Percentiles rank a stretch among this genome's conserved stretches.
Evolutionary conservation across 2,329 filamentous ascomycete genomes (phyloP).

Genomic region (Microdochium paspali): DNA sequence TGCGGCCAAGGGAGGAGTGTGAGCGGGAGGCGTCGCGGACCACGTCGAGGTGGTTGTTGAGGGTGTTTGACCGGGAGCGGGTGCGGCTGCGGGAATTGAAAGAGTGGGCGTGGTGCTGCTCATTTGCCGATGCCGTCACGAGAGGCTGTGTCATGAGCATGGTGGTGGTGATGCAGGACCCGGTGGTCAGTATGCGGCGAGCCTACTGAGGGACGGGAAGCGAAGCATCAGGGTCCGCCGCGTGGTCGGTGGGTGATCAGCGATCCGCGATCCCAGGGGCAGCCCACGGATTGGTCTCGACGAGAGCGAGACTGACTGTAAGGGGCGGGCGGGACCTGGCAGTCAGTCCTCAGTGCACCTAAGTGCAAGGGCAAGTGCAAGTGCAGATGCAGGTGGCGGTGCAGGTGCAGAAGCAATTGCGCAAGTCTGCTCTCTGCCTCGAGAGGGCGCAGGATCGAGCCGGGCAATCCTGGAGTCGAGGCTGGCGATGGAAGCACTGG

Average conservation of each 20-base stretch:
- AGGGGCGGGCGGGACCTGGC: no score
- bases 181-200: constrained; percentile 7
- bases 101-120: constrained; percentile 16
- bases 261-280: background rate
- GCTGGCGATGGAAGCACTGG: no score
- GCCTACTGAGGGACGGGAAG: background rate
- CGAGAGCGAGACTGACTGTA: no score
- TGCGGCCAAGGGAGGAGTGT: constrained; percentile 20
- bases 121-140: constrained; percentile 33
- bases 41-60: constrained; percentile 17
- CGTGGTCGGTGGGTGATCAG: background rate
- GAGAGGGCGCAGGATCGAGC: no score
- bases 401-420: no score
- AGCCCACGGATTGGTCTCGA: background rate
- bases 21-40: constrained; percentile 19
- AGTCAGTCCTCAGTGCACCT: no score
- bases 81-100: constrained; percentile 22
- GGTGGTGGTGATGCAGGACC: constrained; percentile 34
- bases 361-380: no score
- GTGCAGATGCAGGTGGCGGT: no score
- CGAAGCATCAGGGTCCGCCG: background rate
- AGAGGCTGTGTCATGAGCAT: constrained; percentile 45
- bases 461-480: no score
- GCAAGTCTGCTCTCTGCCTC: no score
- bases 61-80: constrained; percentile 15